These are phyloP conservation scores for Parasitella parasitica DNA, from an alignment of 371 early-diverging fungal species.

Conservation along the genomic window DNA sequence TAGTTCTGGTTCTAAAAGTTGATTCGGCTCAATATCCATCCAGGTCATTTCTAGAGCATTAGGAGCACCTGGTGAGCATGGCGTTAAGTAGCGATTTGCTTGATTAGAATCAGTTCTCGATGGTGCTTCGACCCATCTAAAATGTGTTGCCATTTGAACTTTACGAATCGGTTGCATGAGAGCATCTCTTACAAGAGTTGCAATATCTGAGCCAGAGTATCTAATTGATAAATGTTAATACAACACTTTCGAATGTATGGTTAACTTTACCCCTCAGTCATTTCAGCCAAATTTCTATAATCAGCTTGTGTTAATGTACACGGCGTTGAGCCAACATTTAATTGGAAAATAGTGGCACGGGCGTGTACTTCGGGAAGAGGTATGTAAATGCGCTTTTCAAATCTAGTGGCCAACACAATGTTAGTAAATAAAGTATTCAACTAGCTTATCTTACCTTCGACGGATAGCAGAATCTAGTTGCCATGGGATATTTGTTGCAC, in stretches of 20 bases:
- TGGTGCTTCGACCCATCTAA: conserved; percentile 66
- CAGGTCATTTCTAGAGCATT: conserved; percentile 88
- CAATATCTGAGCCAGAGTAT: conserved; percentile 95
- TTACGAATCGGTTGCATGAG: conserved; percentile 96
- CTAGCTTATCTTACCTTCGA: conserved; percentile 59
- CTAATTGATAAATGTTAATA: conserved; percentile 30
- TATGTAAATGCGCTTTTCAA: conserved; percentile 96
- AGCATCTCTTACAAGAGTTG: conserved; percentile 92
- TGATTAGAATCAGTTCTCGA: conserved; percentile 56
- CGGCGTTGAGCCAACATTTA: conserved; percentile 93
- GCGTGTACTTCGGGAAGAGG: conserved; percentile 90
- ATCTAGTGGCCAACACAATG: conserved; percentile 51
- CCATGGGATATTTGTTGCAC: conserved; percentile 98
- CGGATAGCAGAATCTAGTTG: conserved; percentile 92
- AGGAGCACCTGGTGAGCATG: conserved; percentile 95
- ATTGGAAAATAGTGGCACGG: conserved; percentile 85
- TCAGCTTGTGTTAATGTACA: conserved; percentile 73
- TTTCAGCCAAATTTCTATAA: conserved; percentile 71
- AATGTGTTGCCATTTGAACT: conserved; percentile 94
- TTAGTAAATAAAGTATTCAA: not conserved
- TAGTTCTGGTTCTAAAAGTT: conserved; percentile 89
- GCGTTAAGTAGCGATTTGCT: conserved; percentile 71
- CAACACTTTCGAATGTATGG: too few relatives aligned
- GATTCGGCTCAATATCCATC: conserved; percentile 83
- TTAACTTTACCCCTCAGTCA: conserved; percentile 62